Base-by-base conservation (phyloP, 2,329 filamentous ascomycete genomes). In the Fusarium dimerum region DNA sequence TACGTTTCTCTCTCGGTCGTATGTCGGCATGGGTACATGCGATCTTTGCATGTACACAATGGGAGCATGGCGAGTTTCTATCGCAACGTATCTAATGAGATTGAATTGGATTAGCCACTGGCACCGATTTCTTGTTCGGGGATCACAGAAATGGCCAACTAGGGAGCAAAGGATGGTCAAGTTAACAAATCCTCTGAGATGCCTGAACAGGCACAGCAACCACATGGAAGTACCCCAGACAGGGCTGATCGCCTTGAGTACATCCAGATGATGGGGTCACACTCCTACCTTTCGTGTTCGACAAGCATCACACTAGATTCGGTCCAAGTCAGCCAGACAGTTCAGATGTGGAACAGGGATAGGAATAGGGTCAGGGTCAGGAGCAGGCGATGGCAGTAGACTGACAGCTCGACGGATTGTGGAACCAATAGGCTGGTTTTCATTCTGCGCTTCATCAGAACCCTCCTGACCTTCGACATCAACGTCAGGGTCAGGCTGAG, bases 21-120 rank as follows among this genome's bases (percentile, higher is more conserved):
- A 56, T 52, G 39, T 67, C 67, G 8, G 62, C 59, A 43, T 73
- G 69, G 17, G 65, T 69, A 40, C 71, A 73, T n/a, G 67, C 62
- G 16, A 73, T 71, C 56, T 71, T 71, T 52, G 69, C 68, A 44
- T 71, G 66, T 2, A 67, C 40, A 43, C 71, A 73, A 47, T 73
- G 70, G 36, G 70, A 67, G 36, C 71, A 73, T 2, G 71, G 71
- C 2, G 59, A 65, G 45, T 73, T 68, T 52, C 71, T 68, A 54
- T 72, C 70, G 56, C 71, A 73, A 11, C 71, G 70, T 44, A 73
- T 70, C 67, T 70, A 53, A 5, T 49, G 32, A 32, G 52, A 13
- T 40, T 32, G 40, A 29, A 46, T 51, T 48, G 47, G 26, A 45
- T 50, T 52, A 52, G 42, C 39, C 50, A 54, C 47, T n/a, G 7